Base-by-base conservation (phyloP, 805 yeast genomes). In the Kluyveromyces dobzhanskii region DNA sequence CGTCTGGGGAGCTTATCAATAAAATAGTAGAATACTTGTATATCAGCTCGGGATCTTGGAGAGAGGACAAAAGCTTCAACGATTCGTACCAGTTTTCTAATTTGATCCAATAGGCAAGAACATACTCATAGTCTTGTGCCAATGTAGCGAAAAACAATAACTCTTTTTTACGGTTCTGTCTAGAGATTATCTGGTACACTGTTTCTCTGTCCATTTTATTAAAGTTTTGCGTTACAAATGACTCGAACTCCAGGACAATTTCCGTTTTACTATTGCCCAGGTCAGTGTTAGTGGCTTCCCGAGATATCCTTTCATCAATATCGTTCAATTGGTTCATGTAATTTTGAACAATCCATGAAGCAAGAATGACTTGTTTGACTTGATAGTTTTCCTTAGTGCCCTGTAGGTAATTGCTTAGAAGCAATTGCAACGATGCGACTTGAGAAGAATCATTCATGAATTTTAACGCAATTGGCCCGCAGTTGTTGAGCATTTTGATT, bases 71-170 rank as follows among this genome's bases (percentile, higher is more conserved):
- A 0, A 77, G 71, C 38, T 73, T 73, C 37, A 85, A 57, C 0
- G 94, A 82, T 41, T 79, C 79, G 11, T 64, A 56, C 95, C 96
- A 92, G 44, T 78, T 71, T 44, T 79, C 81, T 19, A 69, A 56
- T 37, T 78, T 73, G 10, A 88, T 69, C 73, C 87, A 76, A 57
- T 80, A 77, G 5, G 76, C 66, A 23, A 88, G 56, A 1, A 86
- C 80, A 57, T 72, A 83, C 32, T 75, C 76, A 53, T 70, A 75
- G 55, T 92, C 95, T 32, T 74, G 67, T 6, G 81, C 70, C 14
- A 78, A 53, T 25, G 74, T 76, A 0, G 95, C 88, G 59, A 73
- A 85, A 42, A 66, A 71, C 1, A 90, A 50, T 12, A 87, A 62
- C 53, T 80, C 82, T 0, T 72, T 68, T 35, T 72, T 72, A 41